These are phyloP conservation scores for Debaryomyces subglobosus DNA, from an alignment of 1,139 yeast genomes.

Conservation along the genomic window DNA sequence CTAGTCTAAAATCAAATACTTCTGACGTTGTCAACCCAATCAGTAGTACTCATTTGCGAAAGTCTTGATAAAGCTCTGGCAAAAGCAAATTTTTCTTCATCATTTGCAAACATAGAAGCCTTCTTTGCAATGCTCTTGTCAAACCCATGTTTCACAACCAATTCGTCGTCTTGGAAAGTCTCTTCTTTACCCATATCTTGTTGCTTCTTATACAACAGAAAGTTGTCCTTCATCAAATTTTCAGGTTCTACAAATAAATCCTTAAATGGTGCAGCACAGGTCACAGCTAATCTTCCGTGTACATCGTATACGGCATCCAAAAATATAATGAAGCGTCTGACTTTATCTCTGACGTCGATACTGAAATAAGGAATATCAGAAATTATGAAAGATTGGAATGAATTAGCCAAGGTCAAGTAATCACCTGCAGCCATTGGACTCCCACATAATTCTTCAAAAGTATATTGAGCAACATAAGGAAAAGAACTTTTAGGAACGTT, in stretches of 20 bases:
- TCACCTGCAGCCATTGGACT: constrained; percentile 94
- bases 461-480: constrained; percentile 84
- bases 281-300: constrained; percentile 83
- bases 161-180: constrained; percentile 57
- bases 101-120: constrained; percentile 80
- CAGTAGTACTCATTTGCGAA: constrained; percentile 91
- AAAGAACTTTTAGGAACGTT: constrained; percentile 75
- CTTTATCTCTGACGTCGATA: constrained; percentile 75
- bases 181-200: constrained; percentile 41
- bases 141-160: constrained; percentile 73
- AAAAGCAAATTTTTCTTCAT: constrained; percentile 95
- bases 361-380: constrained; percentile 91
- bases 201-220: constrained; percentile 46
- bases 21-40: constrained; percentile 67
- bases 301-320: constrained; percentile 94
- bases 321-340: constrained; percentile 89
- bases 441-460: constrained; percentile 85
- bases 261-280: constrained; percentile 83
- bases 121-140: constrained; percentile 74
- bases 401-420: constrained; percentile 79
- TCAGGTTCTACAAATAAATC: constrained; percentile 87
- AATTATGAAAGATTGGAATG: constrained; percentile 75
- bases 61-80: constrained; percentile 91
- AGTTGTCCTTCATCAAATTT: constrained; percentile 58
- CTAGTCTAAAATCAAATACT: constrained; percentile 3